These are phyloP conservation scores for Sporopachydermia lactativora DNA, from an alignment of 805 yeast species.

Conservation along the genomic window DNA sequence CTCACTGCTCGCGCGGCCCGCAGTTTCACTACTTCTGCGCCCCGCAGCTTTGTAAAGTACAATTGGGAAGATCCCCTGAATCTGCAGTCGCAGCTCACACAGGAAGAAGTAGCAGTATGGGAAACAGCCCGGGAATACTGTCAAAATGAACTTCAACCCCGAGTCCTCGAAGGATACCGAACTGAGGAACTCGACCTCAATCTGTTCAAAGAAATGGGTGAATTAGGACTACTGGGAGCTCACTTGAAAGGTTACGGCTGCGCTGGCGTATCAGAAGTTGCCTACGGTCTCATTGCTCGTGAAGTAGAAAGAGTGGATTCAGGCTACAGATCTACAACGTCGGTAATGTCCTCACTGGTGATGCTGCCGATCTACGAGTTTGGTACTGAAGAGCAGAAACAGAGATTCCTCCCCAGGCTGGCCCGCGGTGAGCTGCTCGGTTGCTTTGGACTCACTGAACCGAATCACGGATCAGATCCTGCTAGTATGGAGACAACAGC, in stretches of 20 bases:
- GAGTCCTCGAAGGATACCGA: conserved; percentile 25
- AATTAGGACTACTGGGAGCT: conserved; percentile 26
- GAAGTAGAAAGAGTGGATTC: conserved; percentile 31
- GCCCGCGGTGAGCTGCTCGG: conserved; percentile 33
- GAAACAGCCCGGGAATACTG: conserved; percentile 24
- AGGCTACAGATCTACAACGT: conserved; percentile 29
- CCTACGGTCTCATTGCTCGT: conserved; percentile 28
- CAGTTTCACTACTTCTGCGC: background rate
- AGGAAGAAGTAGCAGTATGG: conserved; percentile 23
- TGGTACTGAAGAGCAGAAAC: conserved; percentile 27
- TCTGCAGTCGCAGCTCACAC: conserved; percentile 21
- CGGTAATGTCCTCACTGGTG: conserved; percentile 30
- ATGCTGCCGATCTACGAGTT: conserved; percentile 27
- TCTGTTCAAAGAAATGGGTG: conserved; percentile 27
- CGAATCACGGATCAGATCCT: conserved; percentile 50
- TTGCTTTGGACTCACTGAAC: conserved; percentile 53
- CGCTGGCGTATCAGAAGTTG: conserved; percentile 27
- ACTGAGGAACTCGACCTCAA: conserved; percentile 22
- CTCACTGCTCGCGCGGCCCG: too few relatives aligned
- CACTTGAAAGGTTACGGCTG: conserved; percentile 29
- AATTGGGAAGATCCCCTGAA: conserved; percentile 26
- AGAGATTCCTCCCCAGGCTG: conserved; percentile 23
- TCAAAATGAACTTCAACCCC: conserved; percentile 23
- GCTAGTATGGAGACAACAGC: conserved; percentile 44
- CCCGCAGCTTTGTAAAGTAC: conserved; percentile 2